These are phyloP conservation scores for Margaritispora aquatica DNA, from an alignment of 495 filamentous ascomycete genomes.

Conservation along the genomic window DNA sequence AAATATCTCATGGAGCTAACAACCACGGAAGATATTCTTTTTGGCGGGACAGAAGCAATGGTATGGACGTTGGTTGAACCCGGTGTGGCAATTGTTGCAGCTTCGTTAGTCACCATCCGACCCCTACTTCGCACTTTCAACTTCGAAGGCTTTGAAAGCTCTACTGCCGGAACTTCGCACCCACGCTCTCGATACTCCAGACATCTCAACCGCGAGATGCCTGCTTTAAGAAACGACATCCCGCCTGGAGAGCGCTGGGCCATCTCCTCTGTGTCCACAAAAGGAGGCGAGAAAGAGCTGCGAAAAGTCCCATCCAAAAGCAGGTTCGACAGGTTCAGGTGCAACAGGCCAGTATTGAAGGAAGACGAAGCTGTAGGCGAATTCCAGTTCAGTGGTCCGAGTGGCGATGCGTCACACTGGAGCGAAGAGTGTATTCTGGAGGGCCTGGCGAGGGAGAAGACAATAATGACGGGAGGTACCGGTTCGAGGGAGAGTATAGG, in stretches of 20 bases:
- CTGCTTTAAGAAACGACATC: neutral
- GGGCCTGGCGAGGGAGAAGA: neutral
- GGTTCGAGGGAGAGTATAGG: neutral
- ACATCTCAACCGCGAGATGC: neutral
- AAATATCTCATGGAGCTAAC: conserved; percentile 31
- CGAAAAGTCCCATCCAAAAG: neutral
- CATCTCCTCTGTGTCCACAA: neutral
- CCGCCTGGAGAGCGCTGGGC: neutral
- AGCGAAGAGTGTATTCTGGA: conserved; percentile 5
- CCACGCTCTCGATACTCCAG: neutral
- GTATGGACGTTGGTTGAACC: conserved; percentile 39
- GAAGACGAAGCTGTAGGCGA: too few species aligned
- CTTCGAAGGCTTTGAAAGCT: conserved; percentile 27
- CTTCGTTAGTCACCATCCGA: conserved; percentile 34
- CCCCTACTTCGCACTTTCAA: conserved; percentile 32
- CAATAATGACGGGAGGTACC: neutral
- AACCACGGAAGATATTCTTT: conserved; percentile 29
- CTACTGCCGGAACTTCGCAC: neutral
- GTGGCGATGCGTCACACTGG: neutral
- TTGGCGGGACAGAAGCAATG: conserved; percentile 32
- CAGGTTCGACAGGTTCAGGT: neutral
- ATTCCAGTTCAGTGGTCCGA: neutral
- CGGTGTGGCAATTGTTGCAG: conserved; percentile 35
- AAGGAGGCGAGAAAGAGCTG: neutral
- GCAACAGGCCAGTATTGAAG: too few species aligned